Evolutionary conservation across 2,329 filamentous ascomycete species (phyloP).

Genomic region (Cladophialophora yegresii): DNA sequence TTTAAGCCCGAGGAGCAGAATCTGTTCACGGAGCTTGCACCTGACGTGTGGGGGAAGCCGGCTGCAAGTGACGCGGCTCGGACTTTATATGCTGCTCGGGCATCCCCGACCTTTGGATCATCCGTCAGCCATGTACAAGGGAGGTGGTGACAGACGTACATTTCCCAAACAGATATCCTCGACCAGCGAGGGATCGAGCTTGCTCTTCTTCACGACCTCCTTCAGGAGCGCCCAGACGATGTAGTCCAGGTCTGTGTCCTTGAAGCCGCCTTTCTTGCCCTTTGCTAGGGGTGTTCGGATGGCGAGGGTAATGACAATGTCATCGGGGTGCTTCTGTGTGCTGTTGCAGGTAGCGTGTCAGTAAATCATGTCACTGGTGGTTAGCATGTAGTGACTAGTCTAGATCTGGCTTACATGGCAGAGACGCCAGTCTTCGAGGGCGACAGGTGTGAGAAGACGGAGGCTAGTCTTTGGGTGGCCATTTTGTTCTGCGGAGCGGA

Average conservation of each 20-base stretch:
- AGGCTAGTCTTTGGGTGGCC: constrained; percentile 82
- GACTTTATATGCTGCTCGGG: constrained; percentile 84
- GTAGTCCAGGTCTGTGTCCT: constrained; percentile 88
- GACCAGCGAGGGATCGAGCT: constrained; percentile 75
- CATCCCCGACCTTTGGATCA: constrained; percentile 68
- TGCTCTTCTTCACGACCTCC: constrained; percentile 69
- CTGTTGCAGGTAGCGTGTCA: constrained; percentile 49
- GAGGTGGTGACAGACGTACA: constrained; percentile 52
- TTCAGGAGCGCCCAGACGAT: constrained; percentile 81
- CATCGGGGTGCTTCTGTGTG: constrained; percentile 88
- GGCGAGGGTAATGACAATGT: constrained; percentile 93
- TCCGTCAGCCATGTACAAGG: neutral
- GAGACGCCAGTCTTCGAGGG: constrained; percentile 71
- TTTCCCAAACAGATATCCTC: constrained; percentile 94
- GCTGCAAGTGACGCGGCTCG: constrained; percentile 87
- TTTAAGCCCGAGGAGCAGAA: constrained; percentile 98
- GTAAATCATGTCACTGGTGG: constrained; percentile 6
- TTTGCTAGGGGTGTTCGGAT: constrained; percentile 87
- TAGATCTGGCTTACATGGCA: constrained; percentile 66
- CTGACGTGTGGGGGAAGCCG: constrained; percentile 87
- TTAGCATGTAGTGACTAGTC: neutral
- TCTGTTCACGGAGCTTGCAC: constrained; percentile 81
- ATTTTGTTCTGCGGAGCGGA: too few relatives aligned
- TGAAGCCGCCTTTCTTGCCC: constrained; percentile 88
- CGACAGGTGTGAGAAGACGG: constrained; percentile 82